Evolutionary conservation across 2,329 filamentous ascomycete genomes (phyloP).

Genomic region (Colletotrichum sublineola): DNA sequence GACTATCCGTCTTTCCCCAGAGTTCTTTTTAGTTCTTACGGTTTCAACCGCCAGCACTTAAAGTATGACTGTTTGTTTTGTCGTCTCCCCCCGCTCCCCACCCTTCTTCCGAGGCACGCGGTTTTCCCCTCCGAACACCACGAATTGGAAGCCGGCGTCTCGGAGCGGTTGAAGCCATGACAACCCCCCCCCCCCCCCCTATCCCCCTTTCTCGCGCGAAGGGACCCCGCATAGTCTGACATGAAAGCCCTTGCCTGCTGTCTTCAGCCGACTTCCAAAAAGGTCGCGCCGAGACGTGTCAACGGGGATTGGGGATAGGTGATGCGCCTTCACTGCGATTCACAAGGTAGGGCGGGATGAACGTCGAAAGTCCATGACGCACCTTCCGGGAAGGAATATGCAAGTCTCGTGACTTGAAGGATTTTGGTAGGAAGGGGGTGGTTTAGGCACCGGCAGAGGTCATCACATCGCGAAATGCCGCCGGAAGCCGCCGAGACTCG

Average conservation of each 20-base stretch:
- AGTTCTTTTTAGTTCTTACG: not conserved
- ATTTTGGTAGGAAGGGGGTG: too few relatives aligned
- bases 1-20: not conserved
- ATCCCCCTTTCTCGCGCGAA: not conserved
- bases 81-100: not conserved
- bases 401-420: not conserved
- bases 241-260: too few relatives aligned
- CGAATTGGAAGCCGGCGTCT: slow-evolving; percentile 2
- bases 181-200: not conserved
- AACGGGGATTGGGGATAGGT: not conserved
- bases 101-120: not conserved
- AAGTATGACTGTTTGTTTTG: not conserved
- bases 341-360: not conserved
- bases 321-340: not conserved
- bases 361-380: not conserved
- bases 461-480: not conserved
- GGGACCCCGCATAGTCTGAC: not conserved
- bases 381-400: slow-evolving; percentile 3
- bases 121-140: not conserved
- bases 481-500: not conserved
- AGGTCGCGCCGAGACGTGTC: not conserved
- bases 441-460: not conserved
- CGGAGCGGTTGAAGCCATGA: not conserved
- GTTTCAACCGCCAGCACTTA: not conserved
- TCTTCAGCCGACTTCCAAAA: not conserved